These are phyloP conservation scores for Hypoxylon intermedium DNA, from an alignment of 495 filamentous ascomycete species.

Conservation along the genomic window DNA sequence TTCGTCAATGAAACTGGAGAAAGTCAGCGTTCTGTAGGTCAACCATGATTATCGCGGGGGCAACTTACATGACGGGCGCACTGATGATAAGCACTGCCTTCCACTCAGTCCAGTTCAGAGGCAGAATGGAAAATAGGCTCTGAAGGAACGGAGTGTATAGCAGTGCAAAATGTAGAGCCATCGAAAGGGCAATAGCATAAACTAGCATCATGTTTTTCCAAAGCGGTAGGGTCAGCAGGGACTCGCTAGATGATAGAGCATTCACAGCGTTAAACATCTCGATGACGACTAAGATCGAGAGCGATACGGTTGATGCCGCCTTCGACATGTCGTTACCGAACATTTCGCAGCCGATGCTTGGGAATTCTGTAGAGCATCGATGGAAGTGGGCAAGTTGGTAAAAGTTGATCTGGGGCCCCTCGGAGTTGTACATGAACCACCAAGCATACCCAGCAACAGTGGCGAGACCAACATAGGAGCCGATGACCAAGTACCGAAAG, in stretches of 20 bases:
- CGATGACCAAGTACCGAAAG: conserved; percentile 97
- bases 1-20: conserved; percentile 82
- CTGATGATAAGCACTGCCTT: conserved; percentile 89
- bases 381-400: conserved; percentile 95
- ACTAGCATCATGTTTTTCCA: conserved; percentile 98
- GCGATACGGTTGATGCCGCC: conserved; percentile 91
- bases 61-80: conserved; percentile 88
- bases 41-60: background rate
- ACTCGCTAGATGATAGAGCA: conserved; percentile 93
- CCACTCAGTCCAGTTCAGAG: conserved; percentile 90
- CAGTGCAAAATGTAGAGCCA: conserved; percentile 92
- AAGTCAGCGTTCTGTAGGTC: conserved; percentile 49
- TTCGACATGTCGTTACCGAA: conserved; percentile 89
- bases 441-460: conserved; percentile 98
- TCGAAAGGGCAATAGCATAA: conserved; percentile 92
- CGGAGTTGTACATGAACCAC: conserved; percentile 98
- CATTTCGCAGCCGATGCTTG: conserved; percentile 93
- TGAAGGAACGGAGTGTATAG: conserved; percentile 93
- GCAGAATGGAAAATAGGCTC: conserved; percentile 86
- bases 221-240: conserved; percentile 87
- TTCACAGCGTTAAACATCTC: conserved; percentile 99
- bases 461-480: conserved; percentile 90
- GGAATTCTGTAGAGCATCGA: conserved; percentile 83
- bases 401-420: conserved; percentile 91
- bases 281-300: conserved; percentile 92